Evolutionary conservation across 148 eudicot genomes (phyloP).

Genomic region (Rhododendron kiyosumense): DNA sequence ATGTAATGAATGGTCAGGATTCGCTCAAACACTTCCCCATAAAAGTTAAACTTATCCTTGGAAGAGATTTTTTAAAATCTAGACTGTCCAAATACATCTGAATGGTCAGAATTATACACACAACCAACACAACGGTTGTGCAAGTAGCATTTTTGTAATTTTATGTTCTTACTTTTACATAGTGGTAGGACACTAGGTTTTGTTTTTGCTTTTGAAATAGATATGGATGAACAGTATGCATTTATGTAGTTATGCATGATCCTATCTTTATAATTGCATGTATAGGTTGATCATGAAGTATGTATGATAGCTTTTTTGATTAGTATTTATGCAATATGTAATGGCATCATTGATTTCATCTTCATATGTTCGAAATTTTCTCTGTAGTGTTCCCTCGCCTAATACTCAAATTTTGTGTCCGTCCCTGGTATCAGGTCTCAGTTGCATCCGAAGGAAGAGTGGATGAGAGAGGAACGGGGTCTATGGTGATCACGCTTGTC

Average conservation of each 20-base stretch:
- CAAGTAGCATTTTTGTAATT: too few species aligned
- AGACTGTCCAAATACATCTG: too few species aligned
- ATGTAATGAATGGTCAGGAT: too few species aligned
- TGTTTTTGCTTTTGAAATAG: neutral
- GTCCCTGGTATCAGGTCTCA: slow-evolving; percentile 34
- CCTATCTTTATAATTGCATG: neutral
- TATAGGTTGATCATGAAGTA: neutral
- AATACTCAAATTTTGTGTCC: neutral
- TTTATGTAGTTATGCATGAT: neutral
- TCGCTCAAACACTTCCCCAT: too few species aligned
- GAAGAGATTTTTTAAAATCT: too few species aligned
- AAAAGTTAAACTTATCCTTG: too few species aligned
- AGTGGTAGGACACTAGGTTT: neutral
- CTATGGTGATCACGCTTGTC: slow-evolving; percentile 49
- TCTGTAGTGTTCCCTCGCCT: neutral
- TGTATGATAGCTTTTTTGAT: neutral
- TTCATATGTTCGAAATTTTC: neutral
- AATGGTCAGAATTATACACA: too few species aligned
- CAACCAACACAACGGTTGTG: too few species aligned
- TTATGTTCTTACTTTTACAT: neutral
- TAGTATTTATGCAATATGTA: neutral
- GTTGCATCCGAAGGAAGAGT: slow-evolving; percentile 43
- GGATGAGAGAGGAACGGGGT: slow-evolving; percentile 21
- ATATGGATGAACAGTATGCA: neutral
- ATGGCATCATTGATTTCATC: neutral